Conservation (phyloP, 2,329 filamentous ascomycete genomes). For the Alternaria gaisen region DNA sequence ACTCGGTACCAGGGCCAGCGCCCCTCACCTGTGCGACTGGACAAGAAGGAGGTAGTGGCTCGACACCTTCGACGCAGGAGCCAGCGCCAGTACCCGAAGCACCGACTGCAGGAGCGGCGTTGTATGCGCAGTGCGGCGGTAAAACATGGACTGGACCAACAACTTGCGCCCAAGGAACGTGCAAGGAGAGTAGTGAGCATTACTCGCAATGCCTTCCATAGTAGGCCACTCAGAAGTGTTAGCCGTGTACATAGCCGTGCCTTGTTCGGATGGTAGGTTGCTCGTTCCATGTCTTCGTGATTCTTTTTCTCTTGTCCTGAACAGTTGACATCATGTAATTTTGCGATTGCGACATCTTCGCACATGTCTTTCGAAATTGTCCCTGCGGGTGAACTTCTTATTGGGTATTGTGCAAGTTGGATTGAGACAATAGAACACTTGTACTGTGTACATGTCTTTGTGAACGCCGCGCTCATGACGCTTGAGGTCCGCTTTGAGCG, state of each 20-base stretch:
- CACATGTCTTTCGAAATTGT: slow-evolving; percentile 25
- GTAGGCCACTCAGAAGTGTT: not conserved
- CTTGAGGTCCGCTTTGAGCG: slow-evolving; percentile 24
- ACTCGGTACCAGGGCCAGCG: slow-evolving; percentile 59
- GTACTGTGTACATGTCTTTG: slow-evolving; percentile 3
- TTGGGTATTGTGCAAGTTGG: slow-evolving; percentile 12
- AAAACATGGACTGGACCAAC: slow-evolving; percentile 36
- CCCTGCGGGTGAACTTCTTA: slow-evolving; percentile 19
- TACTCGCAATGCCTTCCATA: slow-evolving; percentile 37
- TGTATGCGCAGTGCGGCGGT: slow-evolving; percentile 28
- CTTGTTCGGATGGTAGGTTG: not conserved
- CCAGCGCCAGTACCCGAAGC: slow-evolving; percentile 4
- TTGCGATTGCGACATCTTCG: slow-evolving; percentile 10
- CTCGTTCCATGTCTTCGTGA: not conserved
- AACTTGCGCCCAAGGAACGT: slow-evolving; percentile 37
- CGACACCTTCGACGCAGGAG: not conserved
- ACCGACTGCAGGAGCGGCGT: slow-evolving; percentile 12
- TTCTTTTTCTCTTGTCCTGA: not conserved
- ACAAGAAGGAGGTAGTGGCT: not conserved
- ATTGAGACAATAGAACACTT: slow-evolving; percentile 21
- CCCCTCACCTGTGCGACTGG: slow-evolving; percentile 53
- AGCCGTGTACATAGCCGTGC: not conserved
- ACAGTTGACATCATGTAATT: not conserved
- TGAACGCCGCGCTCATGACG: slow-evolving; percentile 23
- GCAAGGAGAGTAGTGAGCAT: slow-evolving; percentile 35